Percentiles rank a stretch among this genome's conserved stretches.
These are phyloP conservation scores for Sporothrix luriei DNA, from an alignment of 2,329 filamentous ascomycete species.

Conservation along the genomic window DNA sequence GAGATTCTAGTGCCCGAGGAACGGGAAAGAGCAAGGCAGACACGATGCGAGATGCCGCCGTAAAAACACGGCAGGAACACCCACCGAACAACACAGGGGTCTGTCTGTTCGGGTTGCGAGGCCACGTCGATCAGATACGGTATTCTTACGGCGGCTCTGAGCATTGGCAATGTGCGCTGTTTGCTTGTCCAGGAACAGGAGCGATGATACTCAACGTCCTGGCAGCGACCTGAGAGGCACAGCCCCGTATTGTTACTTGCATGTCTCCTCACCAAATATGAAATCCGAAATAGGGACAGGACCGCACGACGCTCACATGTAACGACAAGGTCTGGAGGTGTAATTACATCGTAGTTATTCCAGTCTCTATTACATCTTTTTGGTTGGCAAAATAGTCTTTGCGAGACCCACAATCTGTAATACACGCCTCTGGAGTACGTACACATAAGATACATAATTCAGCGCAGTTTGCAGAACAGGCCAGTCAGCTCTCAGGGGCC, in stretches of 20 bases:
- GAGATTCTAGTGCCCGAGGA: not conserved
- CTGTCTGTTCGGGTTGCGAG: not conserved
- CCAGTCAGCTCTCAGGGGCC: not conserved
- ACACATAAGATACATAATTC: not conserved
- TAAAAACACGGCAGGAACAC: not conserved
- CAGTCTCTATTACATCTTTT: not conserved
- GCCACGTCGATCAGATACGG: not conserved
- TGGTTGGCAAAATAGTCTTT: conserved; percentile 1
- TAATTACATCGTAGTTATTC: not conserved
- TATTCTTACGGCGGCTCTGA: not conserved
- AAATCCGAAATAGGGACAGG: conserved; percentile 9
- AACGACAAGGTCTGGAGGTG: conserved; percentile 5
- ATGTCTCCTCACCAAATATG: conserved; percentile 1
- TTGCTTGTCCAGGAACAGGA: not conserved
- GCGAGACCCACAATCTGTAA: no score
- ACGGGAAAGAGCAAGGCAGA: conserved; percentile 10
- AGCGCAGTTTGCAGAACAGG: not conserved
- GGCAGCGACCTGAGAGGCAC: not conserved
- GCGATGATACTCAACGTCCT: not conserved
- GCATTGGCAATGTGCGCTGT: not conserved
- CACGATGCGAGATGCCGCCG: not conserved
- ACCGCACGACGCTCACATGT: not conserved
- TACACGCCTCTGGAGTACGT: no score
- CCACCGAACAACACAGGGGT: conserved; percentile 17
- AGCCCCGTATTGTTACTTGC: conserved; percentile 1